Conservation (phyloP, 2,329 filamentous ascomycete genomes). For the Venturia carpophila region DNA sequence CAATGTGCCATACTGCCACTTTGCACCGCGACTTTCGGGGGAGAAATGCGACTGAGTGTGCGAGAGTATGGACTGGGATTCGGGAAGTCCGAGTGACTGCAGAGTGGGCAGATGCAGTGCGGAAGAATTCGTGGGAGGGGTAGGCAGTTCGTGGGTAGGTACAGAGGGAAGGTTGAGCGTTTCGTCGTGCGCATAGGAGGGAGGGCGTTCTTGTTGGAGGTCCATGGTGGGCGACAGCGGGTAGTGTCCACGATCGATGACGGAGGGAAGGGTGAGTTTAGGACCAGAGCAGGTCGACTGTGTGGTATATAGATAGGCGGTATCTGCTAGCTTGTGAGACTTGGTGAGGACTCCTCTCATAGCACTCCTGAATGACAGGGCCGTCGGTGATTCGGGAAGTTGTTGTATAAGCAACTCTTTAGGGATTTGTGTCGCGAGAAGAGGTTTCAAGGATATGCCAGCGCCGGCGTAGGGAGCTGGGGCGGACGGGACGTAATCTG, state of each 20-base stretch:
- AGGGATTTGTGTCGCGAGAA: conserved; percentile 11
- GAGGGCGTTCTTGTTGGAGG: conserved; percentile 31
- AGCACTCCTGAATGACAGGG: neutral
- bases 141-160: conserved; percentile 30
- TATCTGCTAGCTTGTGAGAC: neutral
- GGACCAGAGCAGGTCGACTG: neutral
- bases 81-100: conserved; percentile 36
- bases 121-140: conserved; percentile 21
- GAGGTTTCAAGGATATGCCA: conserved; percentile 9
- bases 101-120: conserved; percentile 37
- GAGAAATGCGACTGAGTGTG: conserved; percentile 27
- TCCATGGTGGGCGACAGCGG: conserved; percentile 15
- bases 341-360: neutral
- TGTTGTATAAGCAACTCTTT: neutral
- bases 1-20: conserved; percentile 24
- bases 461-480: neutral
- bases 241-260: conserved; percentile 16
- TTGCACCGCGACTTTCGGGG: conserved; percentile 28
- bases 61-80: conserved; percentile 5
- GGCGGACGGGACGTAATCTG: conserved; percentile 2
- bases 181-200: conserved; percentile 37
- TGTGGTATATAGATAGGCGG: neutral
- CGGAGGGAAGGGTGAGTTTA: neutral
- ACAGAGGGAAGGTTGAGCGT: conserved; percentile 37
- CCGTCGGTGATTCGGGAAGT: conserved; percentile 1